Percentiles rank a stretch among this genome's conserved stretches.
phyloP scores from a whole-genome alignment of 805 yeast genomes.

The Candida takata region DNA sequence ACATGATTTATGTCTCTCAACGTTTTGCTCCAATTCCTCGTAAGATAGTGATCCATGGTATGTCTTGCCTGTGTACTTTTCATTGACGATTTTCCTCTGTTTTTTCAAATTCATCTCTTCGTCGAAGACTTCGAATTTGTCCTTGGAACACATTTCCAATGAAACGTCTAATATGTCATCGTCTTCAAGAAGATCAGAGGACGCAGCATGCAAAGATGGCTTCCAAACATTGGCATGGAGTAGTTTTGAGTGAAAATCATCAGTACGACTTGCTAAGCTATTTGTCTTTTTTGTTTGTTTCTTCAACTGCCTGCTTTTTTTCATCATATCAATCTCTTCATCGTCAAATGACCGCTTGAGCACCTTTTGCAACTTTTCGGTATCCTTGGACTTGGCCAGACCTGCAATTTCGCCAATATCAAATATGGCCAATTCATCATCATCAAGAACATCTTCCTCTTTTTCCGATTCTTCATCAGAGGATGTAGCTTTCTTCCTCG shows the following conservation, averaged over 20 bases:
- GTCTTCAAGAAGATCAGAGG: not conserved
- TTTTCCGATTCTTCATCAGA: not conserved
- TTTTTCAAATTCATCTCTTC: constrained; percentile 12
- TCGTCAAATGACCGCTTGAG: not conserved
- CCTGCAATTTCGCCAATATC: not conserved
- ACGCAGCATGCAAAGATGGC: constrained; percentile 3
- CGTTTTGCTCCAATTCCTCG: constrained; percentile 24
- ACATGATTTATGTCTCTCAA: constrained; percentile 25
- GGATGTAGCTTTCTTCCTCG: not conserved
- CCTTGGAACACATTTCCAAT: constrained; percentile 6
- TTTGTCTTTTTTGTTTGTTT: not conserved
- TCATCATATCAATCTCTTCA: not conserved
- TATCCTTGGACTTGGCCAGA: not conserved
- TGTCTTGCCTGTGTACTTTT: constrained; percentile 18
- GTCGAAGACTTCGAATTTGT: constrained; percentile 15
- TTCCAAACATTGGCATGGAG: constrained; percentile 9
- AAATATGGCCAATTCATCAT: constrained; percentile 1
- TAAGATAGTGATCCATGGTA: constrained; percentile 24
- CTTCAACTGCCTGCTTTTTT: not conserved
- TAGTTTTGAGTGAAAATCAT: constrained; percentile 8
- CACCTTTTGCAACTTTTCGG: not conserved
- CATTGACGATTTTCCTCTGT: constrained; percentile 8
- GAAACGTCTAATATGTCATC: constrained; percentile 12
- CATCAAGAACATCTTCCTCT: not conserved
- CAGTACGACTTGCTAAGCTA: constrained; percentile 1